Percentiles rank a stretch among this genome's conserved stretches.
phyloP scores from a whole-genome alignment of 495 filamentous ascomycete species.

The Penicillium samsonianum region DNA sequence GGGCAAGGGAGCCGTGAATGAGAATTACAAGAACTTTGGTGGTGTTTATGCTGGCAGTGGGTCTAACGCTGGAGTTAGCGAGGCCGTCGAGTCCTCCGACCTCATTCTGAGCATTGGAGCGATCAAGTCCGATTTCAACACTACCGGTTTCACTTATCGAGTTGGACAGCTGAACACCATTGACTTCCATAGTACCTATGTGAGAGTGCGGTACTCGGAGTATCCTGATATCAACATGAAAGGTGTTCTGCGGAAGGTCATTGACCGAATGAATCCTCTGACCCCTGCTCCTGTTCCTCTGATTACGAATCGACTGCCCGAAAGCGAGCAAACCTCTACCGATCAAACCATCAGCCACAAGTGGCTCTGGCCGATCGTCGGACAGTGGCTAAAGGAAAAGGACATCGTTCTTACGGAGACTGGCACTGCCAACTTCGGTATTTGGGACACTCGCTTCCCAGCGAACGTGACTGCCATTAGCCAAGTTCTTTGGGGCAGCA shows the following conservation, averaged over 20 bases:
- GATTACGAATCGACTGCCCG: slow-evolving; percentile 57
- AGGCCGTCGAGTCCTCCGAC: slow-evolving; percentile 77
- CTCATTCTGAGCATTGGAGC: slow-evolving; percentile 81
- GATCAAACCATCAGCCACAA: slow-evolving; percentile 71
- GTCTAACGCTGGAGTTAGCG: slow-evolving; percentile 67
- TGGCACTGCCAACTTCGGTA: slow-evolving; percentile 86
- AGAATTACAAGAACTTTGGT: slow-evolving; percentile 72
- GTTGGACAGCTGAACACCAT: slow-evolving; percentile 81
- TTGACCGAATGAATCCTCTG: slow-evolving; percentile 60
- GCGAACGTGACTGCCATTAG: slow-evolving; percentile 71
- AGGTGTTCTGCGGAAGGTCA: slow-evolving; percentile 77
- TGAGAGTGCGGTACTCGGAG: slow-evolving; percentile 74
- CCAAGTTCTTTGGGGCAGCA: slow-evolving; percentile 88
- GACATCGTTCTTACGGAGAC: slow-evolving; percentile 89
- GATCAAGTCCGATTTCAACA: slow-evolving; percentile 90
- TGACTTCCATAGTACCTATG: slow-evolving; percentile 80
- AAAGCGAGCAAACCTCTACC: slow-evolving; percentile 48
- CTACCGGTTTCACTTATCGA: slow-evolving; percentile 82
- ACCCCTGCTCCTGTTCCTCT: slow-evolving; percentile 43
- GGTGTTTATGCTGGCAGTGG: slow-evolving; percentile 87
- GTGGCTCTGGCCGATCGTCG: slow-evolving; percentile 83
- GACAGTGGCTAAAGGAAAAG: slow-evolving; percentile 70
- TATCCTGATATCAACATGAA: slow-evolving; percentile 86
- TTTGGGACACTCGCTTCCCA: slow-evolving; percentile 86
- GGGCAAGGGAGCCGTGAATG: slow-evolving; percentile 87